Evolutionary conservation across 2,329 filamentous ascomycete species (phyloP).

Genomic region (Fusarium robinianum): DNA sequence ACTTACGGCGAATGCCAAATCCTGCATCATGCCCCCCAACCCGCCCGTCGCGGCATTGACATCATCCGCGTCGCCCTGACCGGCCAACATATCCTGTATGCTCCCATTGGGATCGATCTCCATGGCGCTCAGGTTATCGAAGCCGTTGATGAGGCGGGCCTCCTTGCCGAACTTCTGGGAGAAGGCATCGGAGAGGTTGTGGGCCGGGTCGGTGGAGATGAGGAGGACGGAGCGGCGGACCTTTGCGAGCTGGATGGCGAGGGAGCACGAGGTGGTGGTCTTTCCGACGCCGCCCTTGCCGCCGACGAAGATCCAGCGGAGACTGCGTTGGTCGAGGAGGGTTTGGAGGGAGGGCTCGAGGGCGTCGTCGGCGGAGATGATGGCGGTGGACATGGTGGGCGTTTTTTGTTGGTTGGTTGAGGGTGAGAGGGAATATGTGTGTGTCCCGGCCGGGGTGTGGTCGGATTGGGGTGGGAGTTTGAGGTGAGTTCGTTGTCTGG

Average conservation of each 20-base stretch:
- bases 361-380: conserved; percentile 63
- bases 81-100: conserved; percentile 90
- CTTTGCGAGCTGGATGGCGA: conserved; percentile 95
- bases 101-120: conserved; percentile 98
- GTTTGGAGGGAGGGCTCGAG: conserved; percentile 93
- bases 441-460: not conserved
- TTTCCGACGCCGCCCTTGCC: conserved; percentile 99
- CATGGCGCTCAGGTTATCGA: conserved; percentile 94
- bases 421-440: not conserved
- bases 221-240: conserved; percentile 94
- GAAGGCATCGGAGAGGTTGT: conserved; percentile 98
- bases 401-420: not conserved
- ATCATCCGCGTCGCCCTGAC: conserved; percentile 69
- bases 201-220: conserved; percentile 97
- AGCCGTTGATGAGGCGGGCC: conserved; percentile 87
- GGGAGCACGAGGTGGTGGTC: conserved; percentile 98
- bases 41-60: conserved; percentile 70
- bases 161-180: conserved; percentile 99
- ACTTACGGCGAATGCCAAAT: conserved; percentile 89
- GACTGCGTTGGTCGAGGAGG: conserved; percentile 90
- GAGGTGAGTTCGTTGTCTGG: conserved; percentile 6
- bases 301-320: conserved; percentile 99
- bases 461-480: not conserved
- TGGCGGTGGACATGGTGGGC: conserved; percentile 46
- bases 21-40: conserved; percentile 97